These are phyloP conservation scores for Corymbia maculata DNA, from an alignment of 345 rosid species.

Conservation along the genomic window DNA sequence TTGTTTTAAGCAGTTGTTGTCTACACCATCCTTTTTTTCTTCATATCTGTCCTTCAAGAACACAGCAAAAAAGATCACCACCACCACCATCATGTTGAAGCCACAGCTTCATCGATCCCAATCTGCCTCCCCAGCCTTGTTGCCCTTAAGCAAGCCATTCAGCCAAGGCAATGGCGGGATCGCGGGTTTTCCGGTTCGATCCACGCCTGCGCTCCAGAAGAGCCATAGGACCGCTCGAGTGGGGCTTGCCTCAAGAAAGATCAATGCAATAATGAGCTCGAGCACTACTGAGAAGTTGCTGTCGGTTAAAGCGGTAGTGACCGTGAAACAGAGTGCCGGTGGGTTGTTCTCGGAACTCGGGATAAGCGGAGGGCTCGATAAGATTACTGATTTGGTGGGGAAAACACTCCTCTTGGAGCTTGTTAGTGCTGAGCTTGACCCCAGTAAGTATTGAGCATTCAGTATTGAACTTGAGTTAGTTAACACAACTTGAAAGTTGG, in stretches of 20 bases:
- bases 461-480: neutral
- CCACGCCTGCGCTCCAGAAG: neutral
- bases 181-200: neutral
- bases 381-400: constrained; percentile 30
- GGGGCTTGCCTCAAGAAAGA: neutral
- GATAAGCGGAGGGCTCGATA: constrained; percentile 21
- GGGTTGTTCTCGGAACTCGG: constrained; percentile 16
- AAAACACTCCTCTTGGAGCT: constrained; percentile 43
- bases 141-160: constrained; percentile 13
- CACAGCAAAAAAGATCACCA: neutral
- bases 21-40: neutral
- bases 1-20: neutral
- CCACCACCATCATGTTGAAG: constrained; percentile 18
- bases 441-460: constrained; percentile 17
- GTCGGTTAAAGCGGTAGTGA: constrained; percentile 22
- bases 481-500: neutral
- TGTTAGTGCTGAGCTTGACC: constrained; percentile 44
- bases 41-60: neutral
- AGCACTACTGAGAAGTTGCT: neutral
- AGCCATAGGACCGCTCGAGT: neutral
- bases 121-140: neutral
- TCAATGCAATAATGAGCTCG: neutral
- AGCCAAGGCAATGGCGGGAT: constrained; percentile 4
- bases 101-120: constrained; percentile 9
- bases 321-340: constrained; percentile 12